Percentiles rank a stretch among this genome's conserved stretches.
These are phyloP conservation scores for Phlebopus sp. DNA, from an alignment of 1,284 basidiomycete genomes.

Conservation along the genomic window DNA sequence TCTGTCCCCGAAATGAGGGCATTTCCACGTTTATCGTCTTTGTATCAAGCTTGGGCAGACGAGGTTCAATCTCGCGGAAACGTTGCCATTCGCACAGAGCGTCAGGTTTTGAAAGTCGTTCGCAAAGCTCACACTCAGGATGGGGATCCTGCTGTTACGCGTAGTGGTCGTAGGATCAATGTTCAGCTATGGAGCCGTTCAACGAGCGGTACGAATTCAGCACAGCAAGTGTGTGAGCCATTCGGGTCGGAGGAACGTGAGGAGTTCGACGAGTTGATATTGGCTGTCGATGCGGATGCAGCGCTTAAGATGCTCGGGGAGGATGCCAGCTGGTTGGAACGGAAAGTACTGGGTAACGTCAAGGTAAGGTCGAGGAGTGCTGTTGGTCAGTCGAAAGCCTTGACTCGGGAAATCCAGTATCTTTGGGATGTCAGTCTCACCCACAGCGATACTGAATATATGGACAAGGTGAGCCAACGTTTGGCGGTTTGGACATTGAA, in stretches of 20 bases:
- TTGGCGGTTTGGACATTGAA: not conserved
- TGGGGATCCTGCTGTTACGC: too few species aligned
- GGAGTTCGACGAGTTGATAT: slow-evolving; percentile 60
- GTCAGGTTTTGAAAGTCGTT: slow-evolving; percentile 41
- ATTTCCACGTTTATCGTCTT: slow-evolving; percentile 42
- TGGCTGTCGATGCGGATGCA: slow-evolving; percentile 59
- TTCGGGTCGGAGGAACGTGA: slow-evolving; percentile 36
- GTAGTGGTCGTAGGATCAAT: too few species aligned
- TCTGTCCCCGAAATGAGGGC: slow-evolving; percentile 40
- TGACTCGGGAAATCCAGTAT: slow-evolving; percentile 24
- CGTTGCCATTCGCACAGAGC: slow-evolving; percentile 40
- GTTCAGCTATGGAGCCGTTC: too few species aligned
- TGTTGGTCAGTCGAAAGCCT: too few species aligned
- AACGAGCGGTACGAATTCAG: slow-evolving; percentile 4
- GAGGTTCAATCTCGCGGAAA: slow-evolving; percentile 42
- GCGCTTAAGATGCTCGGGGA: slow-evolving; percentile 42
- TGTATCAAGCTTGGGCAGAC: slow-evolving; percentile 48
- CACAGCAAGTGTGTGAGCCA: slow-evolving; percentile 22
- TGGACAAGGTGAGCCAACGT: slow-evolving; percentile 43
- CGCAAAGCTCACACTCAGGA: not conserved
- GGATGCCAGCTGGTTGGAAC: slow-evolving; percentile 55
- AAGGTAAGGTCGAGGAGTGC: slow-evolving; percentile 33
- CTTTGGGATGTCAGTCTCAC: slow-evolving; percentile 59
- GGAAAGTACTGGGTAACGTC: slow-evolving; percentile 55
- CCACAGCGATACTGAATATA: slow-evolving; percentile 53